Evolutionary conservation across 352 stramenopile species (phyloP), one percentile per base, ranked within the genome.

Genomic region (Phytophthora syringae): DNA sequence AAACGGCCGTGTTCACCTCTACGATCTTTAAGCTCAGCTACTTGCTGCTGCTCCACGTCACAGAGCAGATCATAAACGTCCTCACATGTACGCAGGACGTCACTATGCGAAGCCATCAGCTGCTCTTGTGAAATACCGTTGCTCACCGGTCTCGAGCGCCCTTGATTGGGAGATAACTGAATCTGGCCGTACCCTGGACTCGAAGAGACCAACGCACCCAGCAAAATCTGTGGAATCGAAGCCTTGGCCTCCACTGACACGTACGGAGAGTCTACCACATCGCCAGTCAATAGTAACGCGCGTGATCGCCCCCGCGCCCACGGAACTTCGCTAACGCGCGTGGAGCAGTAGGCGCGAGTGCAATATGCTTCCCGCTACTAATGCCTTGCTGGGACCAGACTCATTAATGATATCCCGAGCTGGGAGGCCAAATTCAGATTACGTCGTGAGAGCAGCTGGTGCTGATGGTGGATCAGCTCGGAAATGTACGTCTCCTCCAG

Each of bases 11-110:
- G 25, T 1, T 62, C 48, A 32, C 40, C 53, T n/a, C 54, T 56
- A 10, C 59, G 47, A 16, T 24, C 27, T 34, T 65, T 47, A 7
- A 64, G 20, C 6, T 39, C 48, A 47, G 21, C 27, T 0, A 63
- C 30, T 28, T 64, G 37, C 5, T 79, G 63, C 5, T 76, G 56
- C 11, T 73, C 58, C 32, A 80, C 70, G 16, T 84, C 66, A 54
- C 82, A 91, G 0, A 91, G 63, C 32, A 88, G n/a, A 20, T 89
- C 77, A 32, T 89, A 91, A 0, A 88, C 52, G 20, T 83, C 72
- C 55, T 91, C 78, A 22, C 82, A 91, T 24, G 74, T 73, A 11
- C 67, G 67, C 10, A 72, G 52, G 10, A 76, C 56, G 45, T 74
- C 65, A 21, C 39, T 70, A 6, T 74, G 60, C 5, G 60, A 74